A percentile compares a stretch with the other conserved stretches of the same genome.
phyloP scores from a whole-genome alignment of 2,329 filamentous ascomycete species.

The Fusarium sp. region DNA sequence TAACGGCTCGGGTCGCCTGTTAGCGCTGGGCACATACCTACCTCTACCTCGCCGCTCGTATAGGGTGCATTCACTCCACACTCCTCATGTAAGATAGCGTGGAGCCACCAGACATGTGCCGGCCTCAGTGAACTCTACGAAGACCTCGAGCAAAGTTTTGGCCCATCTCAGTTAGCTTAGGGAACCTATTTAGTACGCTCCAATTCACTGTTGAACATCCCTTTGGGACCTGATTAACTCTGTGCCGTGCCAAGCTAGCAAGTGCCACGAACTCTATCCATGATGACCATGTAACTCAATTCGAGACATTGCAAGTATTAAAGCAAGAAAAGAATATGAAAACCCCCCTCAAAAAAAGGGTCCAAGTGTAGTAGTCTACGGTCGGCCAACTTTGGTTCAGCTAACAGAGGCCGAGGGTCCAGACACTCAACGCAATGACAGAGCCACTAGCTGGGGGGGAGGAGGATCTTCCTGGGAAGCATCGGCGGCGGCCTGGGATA shows the following conservation, averaged over 20 bases:
- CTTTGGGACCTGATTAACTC: no score
- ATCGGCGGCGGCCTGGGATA: neutral
- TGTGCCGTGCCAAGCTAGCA: constrained; percentile 6
- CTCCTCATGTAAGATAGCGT: no score
- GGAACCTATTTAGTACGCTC: neutral
- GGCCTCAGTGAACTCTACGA: neutral
- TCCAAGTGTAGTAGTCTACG: neutral
- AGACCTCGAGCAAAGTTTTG: neutral
- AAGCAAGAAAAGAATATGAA: no score
- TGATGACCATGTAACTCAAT: neutral
- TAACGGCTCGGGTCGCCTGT: constrained; percentile 41
- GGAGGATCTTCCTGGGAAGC: neutral
- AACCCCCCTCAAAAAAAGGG: neutral
- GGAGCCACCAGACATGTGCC: no score
- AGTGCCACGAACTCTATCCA: constrained; percentile 21
- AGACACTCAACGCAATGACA: constrained; percentile 9
- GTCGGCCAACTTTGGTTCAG: neutral
- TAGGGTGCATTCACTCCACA: no score
- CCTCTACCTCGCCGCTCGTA: neutral
- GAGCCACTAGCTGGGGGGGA: neutral
- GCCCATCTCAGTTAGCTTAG: neutral
- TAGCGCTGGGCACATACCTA: constrained; percentile 7
- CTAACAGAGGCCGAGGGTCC: constrained; percentile 10
- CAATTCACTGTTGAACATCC: neutral
- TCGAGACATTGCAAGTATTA: neutral